Evolutionary conservation across 768 basidiomycete species (phyloP).

Genomic region (Lactarius hatsudake): DNA sequence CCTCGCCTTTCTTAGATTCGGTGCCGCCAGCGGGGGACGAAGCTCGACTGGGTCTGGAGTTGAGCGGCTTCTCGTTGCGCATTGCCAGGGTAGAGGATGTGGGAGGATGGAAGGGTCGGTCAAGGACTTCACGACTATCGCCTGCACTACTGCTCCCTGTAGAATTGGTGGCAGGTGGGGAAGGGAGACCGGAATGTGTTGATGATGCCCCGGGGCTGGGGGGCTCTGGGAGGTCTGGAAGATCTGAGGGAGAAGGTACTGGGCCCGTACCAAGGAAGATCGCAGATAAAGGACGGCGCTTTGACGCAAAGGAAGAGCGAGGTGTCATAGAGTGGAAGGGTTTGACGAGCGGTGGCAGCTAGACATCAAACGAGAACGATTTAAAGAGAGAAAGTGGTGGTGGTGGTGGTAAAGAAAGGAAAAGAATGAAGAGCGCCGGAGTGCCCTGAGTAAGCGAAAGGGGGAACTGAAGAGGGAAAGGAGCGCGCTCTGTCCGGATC

Average conservation of each 20-base stretch:
- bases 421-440: constrained; percentile 1
- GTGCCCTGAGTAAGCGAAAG: background rate
- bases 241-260: constrained; percentile 36
- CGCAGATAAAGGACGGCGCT: constrained; percentile 58
- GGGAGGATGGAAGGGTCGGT: constrained; percentile 36
- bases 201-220: constrained; percentile 59
- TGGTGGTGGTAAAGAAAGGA: background rate
- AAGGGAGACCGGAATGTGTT: constrained; percentile 65
- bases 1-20: constrained; percentile 49
- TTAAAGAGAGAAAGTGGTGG: background rate
- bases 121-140: constrained; percentile 40
- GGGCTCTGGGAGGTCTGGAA: constrained; percentile 56
- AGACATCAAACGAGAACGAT: constrained; percentile 25
- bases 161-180: constrained; percentile 83
- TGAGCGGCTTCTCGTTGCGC: constrained; percentile 38
- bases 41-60: constrained; percentile 29
- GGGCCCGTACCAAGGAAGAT: constrained; percentile 49
- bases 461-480: constrained; percentile 5
- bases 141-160: constrained; percentile 60
- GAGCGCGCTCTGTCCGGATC: constrained; percentile 17
- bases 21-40: constrained; percentile 39
- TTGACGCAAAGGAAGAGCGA: constrained; percentile 43
- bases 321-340: constrained; percentile 44
- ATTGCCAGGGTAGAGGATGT: constrained; percentile 36
- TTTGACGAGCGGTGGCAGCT: constrained; percentile 12